Evolutionary conservation across 371 early-diverging fungal species (phyloP), one percentile per base, ranked within the genome.

Genomic region (Circinella minor): DNA sequence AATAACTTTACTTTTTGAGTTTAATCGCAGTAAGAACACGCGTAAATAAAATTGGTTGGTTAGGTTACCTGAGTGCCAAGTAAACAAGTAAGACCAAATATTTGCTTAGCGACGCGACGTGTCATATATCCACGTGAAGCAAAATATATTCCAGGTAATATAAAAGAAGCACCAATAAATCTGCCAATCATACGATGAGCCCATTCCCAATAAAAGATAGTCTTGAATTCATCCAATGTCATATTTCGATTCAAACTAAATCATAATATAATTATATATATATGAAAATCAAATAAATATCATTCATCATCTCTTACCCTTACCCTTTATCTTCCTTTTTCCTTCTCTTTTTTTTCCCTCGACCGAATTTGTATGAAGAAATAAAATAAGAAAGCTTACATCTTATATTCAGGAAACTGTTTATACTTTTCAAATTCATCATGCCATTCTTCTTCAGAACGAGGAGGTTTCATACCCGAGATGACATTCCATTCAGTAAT

Each of bases 181-280:
- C 98, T 88, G 9, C 98, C 99, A 66, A 93, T 85, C 86, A 96
- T 95, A 74, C 99, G 92, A 74, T 98, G 98, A 60, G 90, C 90
- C 96, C 97, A 98, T 84, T 98, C 99, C 91, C 94, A 94, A 78
- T 93, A 98, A 78, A 94, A 98, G 73, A 98, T 98, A 66, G 83
- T 89, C 82, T 98, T 97, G 86, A 98, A 98, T 76, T 98, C 96
- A 36, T 91, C 87, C 38, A 98, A 71, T 3, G 91, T 89, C 87
- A 98, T 96, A 55, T 92, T 86, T 59, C 91, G 92, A 80, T 98
- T 96, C 74, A 96, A 80, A 61, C 94, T 95, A 78, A n/a, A 59
- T 17, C 27, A 34, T 18, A 55, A n/a, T 18, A 34, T 18, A 55
- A n/a, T 18, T 34, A 6, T 17, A 18, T 8, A 59, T 18, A 57